Conservation (phyloP, 495 filamentous ascomycete genomes). For the Aspergillus egyptiacus region DNA sequence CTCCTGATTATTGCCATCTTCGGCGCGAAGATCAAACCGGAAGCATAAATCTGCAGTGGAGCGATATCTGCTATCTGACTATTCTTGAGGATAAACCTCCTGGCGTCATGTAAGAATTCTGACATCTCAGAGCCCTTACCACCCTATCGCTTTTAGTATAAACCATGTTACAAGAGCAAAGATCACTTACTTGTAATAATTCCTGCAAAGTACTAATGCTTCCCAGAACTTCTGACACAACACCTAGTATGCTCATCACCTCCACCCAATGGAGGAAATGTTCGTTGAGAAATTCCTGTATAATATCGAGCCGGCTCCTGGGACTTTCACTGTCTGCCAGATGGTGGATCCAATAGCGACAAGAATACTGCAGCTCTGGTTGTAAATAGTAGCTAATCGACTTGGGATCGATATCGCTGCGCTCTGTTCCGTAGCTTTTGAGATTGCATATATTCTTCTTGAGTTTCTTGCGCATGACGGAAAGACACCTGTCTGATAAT, state of each 20-base stretch:
- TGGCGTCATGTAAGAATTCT: constrained; percentile 28
- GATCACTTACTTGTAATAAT: constrained; percentile 7
- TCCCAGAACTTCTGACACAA: constrained; percentile 22
- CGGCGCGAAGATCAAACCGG: too few species aligned
- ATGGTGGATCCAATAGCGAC: constrained; percentile 42
- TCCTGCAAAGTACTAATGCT: not conserved
- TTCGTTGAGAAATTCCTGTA: constrained; percentile 32
- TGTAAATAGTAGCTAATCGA: constrained; percentile 21
- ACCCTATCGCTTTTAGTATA: constrained; percentile 9
- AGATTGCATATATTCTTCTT: constrained; percentile 37
- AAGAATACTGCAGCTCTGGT: constrained; percentile 34
- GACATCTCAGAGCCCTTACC: constrained; percentile 15
- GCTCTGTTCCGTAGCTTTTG: constrained; percentile 17
- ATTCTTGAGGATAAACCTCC: constrained; percentile 27
- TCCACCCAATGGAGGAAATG: constrained; percentile 47
- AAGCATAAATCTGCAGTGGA: too few species aligned
- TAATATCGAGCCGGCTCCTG: constrained; percentile 12
- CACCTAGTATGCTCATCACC: constrained; percentile 36
- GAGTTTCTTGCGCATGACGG: constrained; percentile 25
- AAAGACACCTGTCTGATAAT: constrained; percentile 19
- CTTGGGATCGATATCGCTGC: constrained; percentile 17
- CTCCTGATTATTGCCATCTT: too few species aligned
- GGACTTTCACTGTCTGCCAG: constrained; percentile 24
- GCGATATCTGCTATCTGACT: too few species aligned
- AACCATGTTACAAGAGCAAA: not conserved